Evolutionary conservation across 106 monocot species (phyloP).

Genomic region (Platanthera guangdongensis): DNA sequence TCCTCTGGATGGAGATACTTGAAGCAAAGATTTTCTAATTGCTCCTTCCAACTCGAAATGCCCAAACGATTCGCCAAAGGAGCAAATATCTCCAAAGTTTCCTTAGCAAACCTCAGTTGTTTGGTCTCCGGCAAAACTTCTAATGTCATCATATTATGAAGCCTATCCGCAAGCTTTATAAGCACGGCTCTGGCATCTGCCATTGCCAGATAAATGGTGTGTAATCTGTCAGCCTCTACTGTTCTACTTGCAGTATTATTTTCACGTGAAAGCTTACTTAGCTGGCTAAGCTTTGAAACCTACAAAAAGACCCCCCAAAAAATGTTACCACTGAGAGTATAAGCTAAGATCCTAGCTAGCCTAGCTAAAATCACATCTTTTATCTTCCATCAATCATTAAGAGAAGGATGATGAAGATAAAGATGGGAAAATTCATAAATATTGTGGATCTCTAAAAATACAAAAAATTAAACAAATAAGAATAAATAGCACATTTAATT

Average conservation of each 20-base stretch:
- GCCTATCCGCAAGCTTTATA: slow-evolving; percentile 79
- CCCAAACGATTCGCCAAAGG: slow-evolving; percentile 80
- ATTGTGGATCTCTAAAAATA: neutral
- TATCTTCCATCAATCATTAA: too few species aligned
- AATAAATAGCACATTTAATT: neutral
- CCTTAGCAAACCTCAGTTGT: slow-evolving; percentile 72
- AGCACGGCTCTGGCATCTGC: slow-evolving; percentile 84
- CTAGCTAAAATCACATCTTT: neutral
- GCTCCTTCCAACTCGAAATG: slow-evolving; percentile 81
- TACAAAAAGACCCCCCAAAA: slow-evolving; percentile 11
- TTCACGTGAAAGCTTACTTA: slow-evolving; percentile 84
- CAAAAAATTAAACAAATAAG: neutral
- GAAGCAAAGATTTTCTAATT: slow-evolving; percentile 79
- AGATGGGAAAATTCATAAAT: neutral
- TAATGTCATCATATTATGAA: slow-evolving; percentile 92
- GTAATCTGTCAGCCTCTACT: slow-evolving; percentile 58
- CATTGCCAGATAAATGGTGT: slow-evolving; percentile 87
- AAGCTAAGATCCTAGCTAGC: neutral
- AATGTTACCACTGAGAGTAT: neutral
- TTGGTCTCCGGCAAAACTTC: slow-evolving; percentile 60
- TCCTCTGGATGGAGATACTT: slow-evolving; percentile 74
- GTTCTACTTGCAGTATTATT: slow-evolving; percentile 63
- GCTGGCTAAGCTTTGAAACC: slow-evolving; percentile 82
- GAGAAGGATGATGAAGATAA: too few species aligned
- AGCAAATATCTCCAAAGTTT: slow-evolving; percentile 79